A percentile compares a stretch with the other conserved stretches of the same genome.
These are phyloP conservation scores for Choanephora cucurbitarum DNA, from an alignment of 371 early-diverging fungal species.

Conservation along the genomic window DNA sequence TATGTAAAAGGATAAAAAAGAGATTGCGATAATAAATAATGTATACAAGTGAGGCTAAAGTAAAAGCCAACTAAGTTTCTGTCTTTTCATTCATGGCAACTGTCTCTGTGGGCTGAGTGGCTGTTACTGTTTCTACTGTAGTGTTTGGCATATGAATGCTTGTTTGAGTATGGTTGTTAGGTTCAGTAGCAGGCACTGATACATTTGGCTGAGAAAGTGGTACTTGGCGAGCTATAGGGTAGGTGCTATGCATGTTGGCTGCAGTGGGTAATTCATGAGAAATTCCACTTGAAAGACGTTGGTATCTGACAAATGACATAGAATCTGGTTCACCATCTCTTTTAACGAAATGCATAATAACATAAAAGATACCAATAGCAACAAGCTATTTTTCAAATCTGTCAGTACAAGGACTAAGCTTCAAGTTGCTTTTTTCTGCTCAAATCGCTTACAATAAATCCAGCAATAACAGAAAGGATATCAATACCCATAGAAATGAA, in stretches of 20 bases:
- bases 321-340: conserved; percentile 12
- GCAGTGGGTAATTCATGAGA: conserved; percentile 10
- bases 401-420: neutral
- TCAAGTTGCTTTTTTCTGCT: neutral
- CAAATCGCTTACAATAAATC: conserved; percentile 16
- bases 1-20: too few species aligned
- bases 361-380: conserved; percentile 16
- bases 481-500: conserved; percentile 14
- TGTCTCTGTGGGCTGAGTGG: too few species aligned
- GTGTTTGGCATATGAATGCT: neutral
- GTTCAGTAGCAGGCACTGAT: neutral
- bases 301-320: conserved; percentile 21
- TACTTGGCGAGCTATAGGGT: conserved; percentile 10
- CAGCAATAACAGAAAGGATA: conserved; percentile 10
- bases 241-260: neutral
- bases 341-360: conserved; percentile 15
- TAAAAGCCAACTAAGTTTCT: too few species aligned
- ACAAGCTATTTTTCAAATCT: conserved; percentile 8
- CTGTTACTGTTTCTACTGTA: too few species aligned
- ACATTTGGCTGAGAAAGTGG: conserved; percentile 6
- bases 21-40: too few species aligned
- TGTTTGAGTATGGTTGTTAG: neutral
- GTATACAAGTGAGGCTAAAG: too few species aligned
- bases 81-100: too few species aligned
- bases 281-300: conserved; percentile 14